Percentiles rank a stretch among this genome's conserved stretches.
Evolutionary conservation across 2,329 filamentous ascomycete genomes (phyloP).

Genomic region (Aspergillus melleus): DNA sequence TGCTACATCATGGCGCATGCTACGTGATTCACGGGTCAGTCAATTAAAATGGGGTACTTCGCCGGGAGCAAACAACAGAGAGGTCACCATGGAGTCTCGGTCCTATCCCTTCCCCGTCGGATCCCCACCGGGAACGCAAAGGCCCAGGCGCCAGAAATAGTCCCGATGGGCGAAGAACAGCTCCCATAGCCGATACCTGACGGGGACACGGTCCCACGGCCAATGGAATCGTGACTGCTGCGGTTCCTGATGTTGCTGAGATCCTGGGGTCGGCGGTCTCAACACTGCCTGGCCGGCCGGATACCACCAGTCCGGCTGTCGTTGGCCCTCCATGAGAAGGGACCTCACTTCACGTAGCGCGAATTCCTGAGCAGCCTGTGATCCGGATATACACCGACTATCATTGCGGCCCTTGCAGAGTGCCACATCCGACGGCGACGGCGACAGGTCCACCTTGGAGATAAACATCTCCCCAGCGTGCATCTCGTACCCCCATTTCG

Average conservation of each 20-base stretch:
- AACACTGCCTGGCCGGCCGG: background rate
- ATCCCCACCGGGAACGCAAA: slow-evolving; percentile 78
- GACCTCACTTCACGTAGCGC: background rate
- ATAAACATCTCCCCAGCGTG: slow-evolving; percentile 91
- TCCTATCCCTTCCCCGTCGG: slow-evolving; percentile 21
- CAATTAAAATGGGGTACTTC: background rate
- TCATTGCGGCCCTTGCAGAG: slow-evolving; percentile 74
- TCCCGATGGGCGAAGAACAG: slow-evolving; percentile 91
- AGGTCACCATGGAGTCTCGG: background rate
- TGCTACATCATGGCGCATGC: background rate
- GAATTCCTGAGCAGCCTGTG: slow-evolving; percentile 31
- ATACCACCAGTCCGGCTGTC: background rate
- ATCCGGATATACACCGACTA: slow-evolving; percentile 66
- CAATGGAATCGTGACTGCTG: slow-evolving; percentile 12
- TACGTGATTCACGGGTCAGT: background rate
- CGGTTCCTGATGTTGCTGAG: background rate
- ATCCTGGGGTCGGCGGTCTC: background rate
- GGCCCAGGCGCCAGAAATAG: slow-evolving; percentile 91
- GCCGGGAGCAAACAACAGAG: too few relatives aligned
- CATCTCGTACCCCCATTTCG: slow-evolving; percentile 82
- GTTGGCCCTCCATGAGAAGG: background rate
- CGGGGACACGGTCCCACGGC: slow-evolving; percentile 33
- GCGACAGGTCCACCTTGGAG: slow-evolving; percentile 67
- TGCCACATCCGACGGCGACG: slow-evolving; percentile 66
- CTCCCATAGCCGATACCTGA: slow-evolving; percentile 79